Evolutionary conservation across 2,329 filamentous ascomycete genomes (phyloP).

Genomic region (Phoma sp.): DNA sequence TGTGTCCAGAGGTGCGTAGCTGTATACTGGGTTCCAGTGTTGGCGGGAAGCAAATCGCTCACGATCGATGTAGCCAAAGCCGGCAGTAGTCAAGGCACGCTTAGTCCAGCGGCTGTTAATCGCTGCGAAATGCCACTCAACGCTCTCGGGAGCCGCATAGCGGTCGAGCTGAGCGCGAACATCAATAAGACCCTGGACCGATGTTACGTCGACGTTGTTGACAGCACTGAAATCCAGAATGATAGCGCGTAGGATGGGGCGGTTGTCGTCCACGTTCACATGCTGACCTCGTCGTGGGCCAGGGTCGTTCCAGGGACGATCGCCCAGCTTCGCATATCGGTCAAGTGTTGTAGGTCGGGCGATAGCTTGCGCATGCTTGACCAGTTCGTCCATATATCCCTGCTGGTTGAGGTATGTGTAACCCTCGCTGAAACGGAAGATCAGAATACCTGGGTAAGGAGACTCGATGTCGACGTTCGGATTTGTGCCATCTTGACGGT

Average conservation of each 20-base stretch:
- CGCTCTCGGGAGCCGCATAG: constrained; percentile 78
- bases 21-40: constrained; percentile 92
- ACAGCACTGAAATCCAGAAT: constrained; percentile 94
- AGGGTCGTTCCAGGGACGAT: constrained; percentile 95
- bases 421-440: constrained; percentile 93
- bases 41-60: constrained; percentile 59
- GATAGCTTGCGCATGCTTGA: constrained; percentile 56
- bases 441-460: constrained; percentile 91
- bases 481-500: constrained; percentile 90
- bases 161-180: constrained; percentile 92
- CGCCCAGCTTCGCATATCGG: constrained; percentile 61
- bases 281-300: constrained; percentile 70
- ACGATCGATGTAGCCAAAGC: constrained; percentile 77
- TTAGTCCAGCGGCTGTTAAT: constrained; percentile 96
- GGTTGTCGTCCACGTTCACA: constrained; percentile 55
- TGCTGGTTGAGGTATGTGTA: constrained; percentile 97
- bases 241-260: constrained; percentile 82
- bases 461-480: constrained; percentile 79
- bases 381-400: constrained; percentile 78
- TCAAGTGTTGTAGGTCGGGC: constrained; percentile 80
- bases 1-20: constrained; percentile 83
- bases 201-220: constrained; percentile 93
- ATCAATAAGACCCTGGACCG: constrained; percentile 90
- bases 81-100: constrained; percentile 82
- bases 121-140: constrained; percentile 96